Evolutionary conservation across 306 rosid genomes (phyloP).

Genomic region (Alnus glutinosa): DNA sequence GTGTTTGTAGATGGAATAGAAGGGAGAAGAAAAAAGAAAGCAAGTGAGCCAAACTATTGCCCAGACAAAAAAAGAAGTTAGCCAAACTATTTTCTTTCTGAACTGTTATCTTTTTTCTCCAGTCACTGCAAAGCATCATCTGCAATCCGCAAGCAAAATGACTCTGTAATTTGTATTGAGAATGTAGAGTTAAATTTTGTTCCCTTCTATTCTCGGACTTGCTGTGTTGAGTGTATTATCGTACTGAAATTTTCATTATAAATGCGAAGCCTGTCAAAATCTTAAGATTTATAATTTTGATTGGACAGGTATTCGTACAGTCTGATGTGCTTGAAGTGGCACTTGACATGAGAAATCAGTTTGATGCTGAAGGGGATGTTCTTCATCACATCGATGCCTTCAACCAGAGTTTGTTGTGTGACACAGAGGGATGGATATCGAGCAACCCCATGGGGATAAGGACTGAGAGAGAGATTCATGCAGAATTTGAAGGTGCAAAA

Average conservation of each 20-base stretch:
- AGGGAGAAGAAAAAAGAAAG: too few relatives aligned
- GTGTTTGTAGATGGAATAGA: too few relatives aligned
- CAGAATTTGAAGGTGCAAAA: constrained; percentile 74
- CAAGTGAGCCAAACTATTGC: too few relatives aligned
- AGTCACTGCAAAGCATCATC: background rate
- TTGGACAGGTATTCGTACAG: constrained; percentile 65
- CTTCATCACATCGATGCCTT: constrained; percentile 47
- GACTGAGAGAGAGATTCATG: constrained; percentile 93
- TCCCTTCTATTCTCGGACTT: background rate
- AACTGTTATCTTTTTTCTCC: background rate
- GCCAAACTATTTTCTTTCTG: background rate
- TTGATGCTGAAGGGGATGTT: constrained; percentile 50
- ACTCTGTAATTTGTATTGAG: background rate
- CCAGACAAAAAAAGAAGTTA: background rate
- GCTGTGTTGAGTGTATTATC: background rate
- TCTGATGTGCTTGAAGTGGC: constrained; percentile 78
- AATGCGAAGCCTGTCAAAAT: constrained; percentile 1
- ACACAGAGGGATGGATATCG: constrained; percentile 78
- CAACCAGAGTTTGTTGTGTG: constrained; percentile 47
- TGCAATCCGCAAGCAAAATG: background rate
- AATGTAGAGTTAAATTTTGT: background rate
- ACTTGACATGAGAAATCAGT: constrained; percentile 69
- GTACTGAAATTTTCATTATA: background rate
- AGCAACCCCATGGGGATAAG: constrained; percentile 80
- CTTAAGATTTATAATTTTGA: constrained; percentile 7